Percentiles rank a stretch among this genome's conserved stretches.
These are phyloP conservation scores for Leccinum olivaceopallidum DNA, from an alignment of 768 basidiomycete species.

Conservation along the genomic window DNA sequence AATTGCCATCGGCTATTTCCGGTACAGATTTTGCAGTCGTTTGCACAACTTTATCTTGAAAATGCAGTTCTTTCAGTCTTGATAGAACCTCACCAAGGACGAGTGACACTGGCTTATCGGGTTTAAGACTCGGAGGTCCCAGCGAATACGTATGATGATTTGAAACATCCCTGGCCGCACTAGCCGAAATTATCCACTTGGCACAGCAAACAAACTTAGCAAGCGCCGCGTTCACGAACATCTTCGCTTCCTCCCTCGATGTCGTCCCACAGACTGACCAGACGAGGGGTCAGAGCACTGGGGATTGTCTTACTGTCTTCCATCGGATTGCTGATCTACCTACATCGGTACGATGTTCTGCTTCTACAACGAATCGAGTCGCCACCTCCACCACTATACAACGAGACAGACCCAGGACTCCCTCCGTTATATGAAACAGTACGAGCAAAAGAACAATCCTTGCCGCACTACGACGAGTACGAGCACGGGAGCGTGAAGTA, in stretches of 20 bases:
- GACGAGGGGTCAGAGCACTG: conserved; percentile 24
- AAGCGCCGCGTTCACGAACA: background rate
- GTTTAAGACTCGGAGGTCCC: no score
- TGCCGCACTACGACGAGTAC: conserved; percentile 44
- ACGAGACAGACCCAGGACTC: conserved; percentile 2
- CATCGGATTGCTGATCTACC: conserved; percentile 18
- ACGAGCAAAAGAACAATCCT: conserved; percentile 37
- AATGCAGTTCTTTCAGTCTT: no score
- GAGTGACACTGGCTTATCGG: no score
- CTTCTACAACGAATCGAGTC: background rate
- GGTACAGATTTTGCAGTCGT: no score
- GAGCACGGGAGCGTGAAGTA: conserved; percentile 40
- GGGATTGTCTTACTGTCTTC: conserved; percentile 6
- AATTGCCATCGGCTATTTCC: no score
- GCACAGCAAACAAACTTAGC: background rate
- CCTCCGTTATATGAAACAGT: conserved; percentile 46
- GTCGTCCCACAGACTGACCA: conserved; percentile 24
- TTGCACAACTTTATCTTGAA: no score
- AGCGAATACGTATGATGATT: background rate
- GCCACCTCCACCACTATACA: background rate
- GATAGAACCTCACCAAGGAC: no score
- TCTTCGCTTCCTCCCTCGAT: conserved; percentile 13
- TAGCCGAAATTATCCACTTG: background rate
- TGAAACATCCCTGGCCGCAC: background rate
- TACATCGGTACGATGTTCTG: conserved; percentile 7